A percentile compares a stretch with the other conserved stretches of the same genome.
These are phyloP conservation scores for Biancaea sappan DNA, from an alignment of 306 rosid genomes.

Conservation along the genomic window DNA sequence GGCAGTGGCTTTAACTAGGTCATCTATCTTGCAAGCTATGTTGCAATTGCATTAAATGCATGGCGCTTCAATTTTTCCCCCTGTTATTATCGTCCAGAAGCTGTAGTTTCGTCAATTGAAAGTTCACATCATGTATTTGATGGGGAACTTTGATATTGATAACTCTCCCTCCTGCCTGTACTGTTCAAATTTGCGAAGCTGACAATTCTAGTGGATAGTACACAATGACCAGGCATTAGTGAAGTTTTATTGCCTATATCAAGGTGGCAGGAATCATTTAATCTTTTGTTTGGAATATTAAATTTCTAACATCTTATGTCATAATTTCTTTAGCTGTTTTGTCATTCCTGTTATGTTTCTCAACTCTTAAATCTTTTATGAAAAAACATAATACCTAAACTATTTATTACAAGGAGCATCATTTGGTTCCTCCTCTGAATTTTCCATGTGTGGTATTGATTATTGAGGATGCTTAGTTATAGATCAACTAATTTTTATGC, in stretches of 20 bases:
- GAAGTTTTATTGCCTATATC: slow-evolving; percentile 38
- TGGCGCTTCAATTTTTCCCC: slow-evolving; percentile 15
- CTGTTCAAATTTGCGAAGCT: slow-evolving; percentile 35
- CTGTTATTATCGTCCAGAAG: slow-evolving; percentile 27
- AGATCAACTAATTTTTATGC: slow-evolving; percentile 12
- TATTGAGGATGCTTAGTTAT: not conserved
- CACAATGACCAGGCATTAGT: slow-evolving; percentile 31
- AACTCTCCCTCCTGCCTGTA: slow-evolving; percentile 34
- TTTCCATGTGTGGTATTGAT: not conserved
- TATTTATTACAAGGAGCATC: not conserved
- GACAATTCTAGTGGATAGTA: slow-evolving; percentile 36
- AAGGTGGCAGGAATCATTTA: slow-evolving; percentile 28
- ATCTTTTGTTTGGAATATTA: slow-evolving; percentile 29
- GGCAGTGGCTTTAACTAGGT: slow-evolving; percentile 54
- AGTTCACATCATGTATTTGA: slow-evolving; percentile 29
- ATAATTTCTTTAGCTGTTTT: not conserved
- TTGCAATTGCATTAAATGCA: slow-evolving; percentile 22
- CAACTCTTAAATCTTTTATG: not conserved
- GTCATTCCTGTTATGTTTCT: slow-evolving; percentile 8
- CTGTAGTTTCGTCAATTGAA: slow-evolving; percentile 33
- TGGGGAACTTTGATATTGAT: slow-evolving; percentile 32
- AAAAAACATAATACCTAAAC: not conserved
- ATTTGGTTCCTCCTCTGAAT: not conserved
- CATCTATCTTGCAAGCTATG: slow-evolving; percentile 33
- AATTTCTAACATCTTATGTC: slow-evolving; percentile 33